Conservation (phyloP, 2,329 filamentous ascomycete species). For the Lasiodiplodia gonubiensis region DNA sequence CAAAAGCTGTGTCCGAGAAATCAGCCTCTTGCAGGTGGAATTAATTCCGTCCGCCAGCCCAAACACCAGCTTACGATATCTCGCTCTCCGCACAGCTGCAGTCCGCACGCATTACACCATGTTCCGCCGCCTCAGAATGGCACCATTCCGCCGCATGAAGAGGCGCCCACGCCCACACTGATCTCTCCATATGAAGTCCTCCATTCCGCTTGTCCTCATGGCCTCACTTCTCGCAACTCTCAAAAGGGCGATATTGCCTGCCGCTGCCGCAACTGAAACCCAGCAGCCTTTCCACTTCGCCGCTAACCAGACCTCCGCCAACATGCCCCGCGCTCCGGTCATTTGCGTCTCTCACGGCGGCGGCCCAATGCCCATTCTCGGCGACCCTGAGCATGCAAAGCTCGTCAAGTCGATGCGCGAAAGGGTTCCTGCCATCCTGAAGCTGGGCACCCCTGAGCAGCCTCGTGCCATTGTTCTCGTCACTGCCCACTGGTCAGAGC, state of each 20-base stretch:
- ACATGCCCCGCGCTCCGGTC: slow-evolving; percentile 43
- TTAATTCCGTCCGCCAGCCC: slow-evolving; percentile 1
- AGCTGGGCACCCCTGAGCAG: slow-evolving; percentile 57
- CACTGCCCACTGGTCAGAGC: slow-evolving; percentile 64
- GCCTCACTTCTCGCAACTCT: slow-evolving; percentile 19
- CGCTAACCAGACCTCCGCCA: slow-evolving; percentile 18
- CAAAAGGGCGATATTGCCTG: not conserved
- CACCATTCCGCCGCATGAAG: not conserved
- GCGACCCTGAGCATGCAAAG: slow-evolving; percentile 58
- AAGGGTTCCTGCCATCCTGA: slow-evolving; percentile 61
- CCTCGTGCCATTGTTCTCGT: slow-evolving; percentile 62
- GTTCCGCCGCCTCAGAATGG: not conserved
- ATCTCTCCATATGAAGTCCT: slow-evolving; percentile 18
- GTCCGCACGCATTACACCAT: not conserved
- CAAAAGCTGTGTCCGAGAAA: not conserved
- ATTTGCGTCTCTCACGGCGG: slow-evolving; percentile 49
- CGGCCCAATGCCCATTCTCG: slow-evolving; percentile 63
- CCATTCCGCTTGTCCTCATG: slow-evolving; percentile 11
- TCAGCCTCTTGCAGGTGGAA: not conserved
- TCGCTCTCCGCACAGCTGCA: not conserved
- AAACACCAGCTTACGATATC: slow-evolving; percentile 19
- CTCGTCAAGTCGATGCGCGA: slow-evolving; percentile 60
- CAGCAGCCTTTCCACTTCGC: slow-evolving; percentile 25
- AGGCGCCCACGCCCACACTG: not conserved
- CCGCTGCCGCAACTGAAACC: slow-evolving; percentile 1